Conservation (phyloP, 2,329 filamentous ascomycete species). For the Endocalyx cinctus region DNA sequence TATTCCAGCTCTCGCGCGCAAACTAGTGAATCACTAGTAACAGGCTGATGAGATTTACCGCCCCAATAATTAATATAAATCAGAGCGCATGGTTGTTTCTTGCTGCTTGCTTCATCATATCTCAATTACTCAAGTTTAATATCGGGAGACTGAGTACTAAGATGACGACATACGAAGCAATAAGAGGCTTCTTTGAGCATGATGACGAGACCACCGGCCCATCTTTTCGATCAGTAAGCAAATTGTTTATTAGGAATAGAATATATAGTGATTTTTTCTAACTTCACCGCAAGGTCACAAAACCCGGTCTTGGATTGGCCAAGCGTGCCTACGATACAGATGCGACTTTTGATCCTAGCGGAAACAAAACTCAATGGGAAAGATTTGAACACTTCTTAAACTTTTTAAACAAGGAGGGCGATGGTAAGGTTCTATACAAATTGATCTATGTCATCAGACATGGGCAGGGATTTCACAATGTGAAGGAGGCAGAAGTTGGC, state of each 20-base stretch:
- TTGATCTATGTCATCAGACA: slow-evolving; percentile 14
- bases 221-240: slow-evolving; percentile 12
- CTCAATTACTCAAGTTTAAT: no score
- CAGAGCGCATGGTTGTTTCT: no score
- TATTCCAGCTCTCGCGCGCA: no score
- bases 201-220: slow-evolving; percentile 13
- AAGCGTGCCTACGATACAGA: slow-evolving; percentile 14
- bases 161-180: slow-evolving; percentile 10
- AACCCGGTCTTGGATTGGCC: slow-evolving; percentile 10
- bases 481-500: slow-evolving; percentile 16
- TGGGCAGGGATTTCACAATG: slow-evolving; percentile 15
- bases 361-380: slow-evolving; percentile 44
- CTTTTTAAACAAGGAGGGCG: slow-evolving; percentile 38
- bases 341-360: slow-evolving; percentile 7
- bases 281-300: slow-evolving; percentile 7
- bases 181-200: slow-evolving; percentile 12
- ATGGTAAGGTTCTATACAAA: slow-evolving; percentile 47
- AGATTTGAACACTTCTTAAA: slow-evolving; percentile 44
- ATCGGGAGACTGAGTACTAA: no score
- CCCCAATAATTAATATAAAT: no score
- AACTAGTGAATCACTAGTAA: no score
- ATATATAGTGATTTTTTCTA: background rate
- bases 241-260: background rate
- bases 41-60: no score
- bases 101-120: no score